Base-by-base conservation (phyloP, 2,329 filamentous ascomycete species). In the Triangularia verruculosa region DNA sequence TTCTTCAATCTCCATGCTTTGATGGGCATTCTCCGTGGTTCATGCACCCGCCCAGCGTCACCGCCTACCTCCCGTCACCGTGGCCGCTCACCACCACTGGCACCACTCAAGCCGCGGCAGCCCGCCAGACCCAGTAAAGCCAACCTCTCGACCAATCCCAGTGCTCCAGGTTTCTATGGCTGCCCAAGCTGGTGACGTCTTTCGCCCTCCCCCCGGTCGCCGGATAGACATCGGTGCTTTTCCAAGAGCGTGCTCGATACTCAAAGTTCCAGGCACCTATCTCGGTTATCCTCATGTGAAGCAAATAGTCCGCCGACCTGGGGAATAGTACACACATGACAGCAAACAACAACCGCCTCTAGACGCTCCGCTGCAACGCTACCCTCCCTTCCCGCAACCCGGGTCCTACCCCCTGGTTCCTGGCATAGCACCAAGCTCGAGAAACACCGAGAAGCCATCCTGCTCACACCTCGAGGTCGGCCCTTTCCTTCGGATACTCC, bases 141-240 rank as follows among this genome's bases (percentile, higher is more conserved):
- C n/a, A 24, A 27, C 2, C 51, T 13, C 22, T 13, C 12, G 8
- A 13, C 39, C 39, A 47, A 47, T 47, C 39, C 39, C 39, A 4
- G 7, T 34, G 4, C 4, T n/a, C 34, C 34, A n/a, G n/a, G 3
- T n/a, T 7, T 13, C n/a, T 8, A 57, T 22, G 13, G 15, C n/a
- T 57, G 55, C 20, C 22, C 25, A 57, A 24, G 20, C 20, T n/a
- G 15, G n/a, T 47, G 57, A 47, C 32, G 57, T 43, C 32, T 17
- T 25, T 27, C 2, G 22, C 15, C 22, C 51, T 22, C 51, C 51
- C 51, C 51, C 22, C 15, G 22, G 22, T 47, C 20, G 17, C 66
- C 39, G 69, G 70, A 65, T 65, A 61, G 65, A 69, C 65, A 68
- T 71, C 70, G 70, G 69, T 68, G 70, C 61, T 70, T 70, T 64